Evolutionary conservation across 495 filamentous ascomycete genomes (phyloP).

Genomic region (Hypoxylon crocopeplum): DNA sequence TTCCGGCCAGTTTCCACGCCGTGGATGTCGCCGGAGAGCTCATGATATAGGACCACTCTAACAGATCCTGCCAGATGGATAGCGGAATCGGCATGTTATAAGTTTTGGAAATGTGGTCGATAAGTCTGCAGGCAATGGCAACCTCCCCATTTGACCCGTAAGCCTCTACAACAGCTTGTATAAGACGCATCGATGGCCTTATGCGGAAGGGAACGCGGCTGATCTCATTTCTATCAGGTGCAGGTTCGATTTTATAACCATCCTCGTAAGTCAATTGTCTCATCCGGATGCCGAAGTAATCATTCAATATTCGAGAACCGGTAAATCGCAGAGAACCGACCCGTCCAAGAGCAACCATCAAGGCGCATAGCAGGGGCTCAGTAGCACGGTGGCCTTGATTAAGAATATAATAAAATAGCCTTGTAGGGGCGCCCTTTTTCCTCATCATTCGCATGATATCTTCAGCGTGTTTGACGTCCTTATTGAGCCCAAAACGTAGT

Average conservation of each 20-base stretch:
- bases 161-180: slow-evolving; percentile 44
- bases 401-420: slow-evolving; percentile 4
- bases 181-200: slow-evolving; percentile 37
- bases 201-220: slow-evolving; percentile 2
- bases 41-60: slow-evolving; percentile 48
- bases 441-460: slow-evolving; percentile 40
- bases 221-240: background rate
- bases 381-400: slow-evolving; percentile 40
- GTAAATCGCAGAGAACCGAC: slow-evolving; percentile 31
- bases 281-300: slow-evolving; percentile 31
- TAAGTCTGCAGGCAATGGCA: slow-evolving; percentile 34
- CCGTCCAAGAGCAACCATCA: slow-evolving; percentile 43
- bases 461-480: slow-evolving; percentile 28
- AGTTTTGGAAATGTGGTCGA: slow-evolving; percentile 37
- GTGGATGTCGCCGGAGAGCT: slow-evolving; percentile 27
- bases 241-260: background rate
- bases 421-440: slow-evolving; percentile 8
- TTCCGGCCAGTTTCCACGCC: slow-evolving; percentile 37
- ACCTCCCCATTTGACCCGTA: slow-evolving; percentile 48
- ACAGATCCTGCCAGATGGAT: slow-evolving; percentile 41
- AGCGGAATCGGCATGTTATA: slow-evolving; percentile 40
- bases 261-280: background rate
- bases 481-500: slow-evolving; percentile 39
- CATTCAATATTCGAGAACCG: slow-evolving; percentile 27
- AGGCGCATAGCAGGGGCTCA: slow-evolving; percentile 40